Evolutionary conservation across 2,329 filamentous ascomycete species (phyloP), one percentile per base, ranked within the genome.

Genomic region (Hymenoscyphus infarciens): DNA sequence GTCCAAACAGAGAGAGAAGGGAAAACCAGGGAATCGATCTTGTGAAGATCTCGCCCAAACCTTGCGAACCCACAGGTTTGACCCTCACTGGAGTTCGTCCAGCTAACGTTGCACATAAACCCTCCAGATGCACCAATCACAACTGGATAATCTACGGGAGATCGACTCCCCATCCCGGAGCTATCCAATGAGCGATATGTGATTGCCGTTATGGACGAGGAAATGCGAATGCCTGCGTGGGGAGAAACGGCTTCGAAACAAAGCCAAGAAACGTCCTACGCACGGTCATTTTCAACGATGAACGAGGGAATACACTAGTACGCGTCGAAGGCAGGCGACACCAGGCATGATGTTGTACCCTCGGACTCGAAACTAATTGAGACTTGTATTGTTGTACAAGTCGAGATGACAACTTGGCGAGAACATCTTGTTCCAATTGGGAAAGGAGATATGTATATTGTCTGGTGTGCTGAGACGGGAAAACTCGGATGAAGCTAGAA

Each of bases 171-270:
- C 19, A 52, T 25, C 19, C 45, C 8, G 19, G 42, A 22, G 45
- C 45, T 13, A 52, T 13, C 45, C 45, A 39, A 60, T 55, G 11
- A 42, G 16, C 10, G 22, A 15, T 5, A 8, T 19, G n/a, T 4
- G 49, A 39, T 3, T 3, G 15, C 15, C 8, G 16, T 45, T 42
- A 16, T 19, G 29, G 16, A 45, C 35, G 16, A 27, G 19, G n/a
- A 27, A 33, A 52, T 31, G 38, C 13, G n/a, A 33, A 52, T 31
- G 38, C 13, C 35, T 29, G 35, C n/a, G 39, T 27, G 49, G n/a
- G 60, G 15, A 38, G 60, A 61, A 61, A 61, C 60, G 19, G 19
- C 35, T 27, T 49, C 54, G 54, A 61, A 61, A 61, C 54, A 35
- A 38, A 39, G 54, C 60, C 29, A 57, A 61, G 60, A 57, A 57